Evolutionary conservation across 495 filamentous ascomycete genomes (phyloP), one percentile per base, ranked within the genome.

Genomic region (Penicillium longicatenatum): DNA sequence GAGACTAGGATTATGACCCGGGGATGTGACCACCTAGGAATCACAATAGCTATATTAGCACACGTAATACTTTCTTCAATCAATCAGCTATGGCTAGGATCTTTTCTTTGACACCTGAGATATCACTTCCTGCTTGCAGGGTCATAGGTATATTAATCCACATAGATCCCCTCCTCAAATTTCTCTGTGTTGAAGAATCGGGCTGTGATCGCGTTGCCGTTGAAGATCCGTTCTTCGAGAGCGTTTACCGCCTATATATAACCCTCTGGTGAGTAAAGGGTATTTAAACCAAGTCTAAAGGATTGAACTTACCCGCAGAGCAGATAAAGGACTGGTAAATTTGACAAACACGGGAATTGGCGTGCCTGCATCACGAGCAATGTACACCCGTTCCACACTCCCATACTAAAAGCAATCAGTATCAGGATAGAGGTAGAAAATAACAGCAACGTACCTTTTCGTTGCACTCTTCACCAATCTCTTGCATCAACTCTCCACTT

Each of bases 401-500:
- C 94, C 94, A 70, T 97, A 98, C 82, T 88, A 42, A 39, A 21
- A 42, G 3, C 30, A 33, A 45, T 58, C 14, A 63, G 45, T 39
- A 45, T 33, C 24, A 30, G 9, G 37, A 50, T 52, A 57, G 41
- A 58, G 58, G 59, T 58, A 47, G 47, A 21, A 29, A 29, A 19
- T 19, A 52, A 19, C 4, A 2, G 4, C 21, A 46, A 62, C 75
- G 50, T 61, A 86, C 83, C 83, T 92, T 90, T 47, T 89, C 82
- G 41, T 84, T 84, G 71, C 93, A 97, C 70, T 94, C 91, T 56
- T 96, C 90, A 19, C 94, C 94, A 68, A 98, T 96, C 73, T 97
- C 92, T 73, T 97, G 92, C 63, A 91, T 83, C 60, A 98, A 69
- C 0, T 88, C 89, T 12, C 88, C 87, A 20, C 71, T 66, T 29